Evolutionary conservation across 1,284 basidiomycete genomes (phyloP), one percentile per base, ranked within the genome.

Genomic region (Ceratobasidium theobromae): DNA sequence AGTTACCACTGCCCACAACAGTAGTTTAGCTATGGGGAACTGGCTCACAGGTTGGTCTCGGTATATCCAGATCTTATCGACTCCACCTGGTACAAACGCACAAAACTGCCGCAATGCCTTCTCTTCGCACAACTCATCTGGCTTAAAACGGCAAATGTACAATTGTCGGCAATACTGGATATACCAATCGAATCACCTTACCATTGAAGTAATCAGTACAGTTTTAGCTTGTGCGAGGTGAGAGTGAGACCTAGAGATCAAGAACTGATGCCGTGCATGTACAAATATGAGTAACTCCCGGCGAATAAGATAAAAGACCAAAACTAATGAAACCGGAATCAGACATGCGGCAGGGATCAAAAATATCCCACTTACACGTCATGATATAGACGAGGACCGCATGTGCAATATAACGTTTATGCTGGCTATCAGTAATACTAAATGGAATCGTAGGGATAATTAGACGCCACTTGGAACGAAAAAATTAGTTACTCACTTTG

Each of bases 61-160:
- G 75, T 93, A 93, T 45, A 98, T 81, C 95, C 96, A 99, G 33
- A 99, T 85, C 67, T 87, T 86, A 71, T 86, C 87, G 3, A 94
- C 88, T 18, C 93, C 93, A 5, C 93, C 93, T 0, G 93, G 92
- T 3, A 95, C 80, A 69, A 86, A 81, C 27, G 82, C 81, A 75
- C 88, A 93, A n/a, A 91, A 76, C 66, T 79, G 79, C 48, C 78
- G 80, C 32, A 98, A 81, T 23, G 87, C 87, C 21, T 82, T 78
- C 69, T 84, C 82, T 4, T 80, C 82, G 41, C 58, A 62, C 27
- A 62, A 33, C 23, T 62, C 58, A 30, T 62, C 46, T 4, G 64
- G 38, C 33, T 52, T 27, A 18, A 18, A 27, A 53, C 27, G 16
- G 16, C 27, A 14, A 46, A 45, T 25, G 8, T 16, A 30, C 18